Base-by-base conservation (phyloP, 1,284 basidiomycete genomes). In the Apiotrichum sp. region DNA sequence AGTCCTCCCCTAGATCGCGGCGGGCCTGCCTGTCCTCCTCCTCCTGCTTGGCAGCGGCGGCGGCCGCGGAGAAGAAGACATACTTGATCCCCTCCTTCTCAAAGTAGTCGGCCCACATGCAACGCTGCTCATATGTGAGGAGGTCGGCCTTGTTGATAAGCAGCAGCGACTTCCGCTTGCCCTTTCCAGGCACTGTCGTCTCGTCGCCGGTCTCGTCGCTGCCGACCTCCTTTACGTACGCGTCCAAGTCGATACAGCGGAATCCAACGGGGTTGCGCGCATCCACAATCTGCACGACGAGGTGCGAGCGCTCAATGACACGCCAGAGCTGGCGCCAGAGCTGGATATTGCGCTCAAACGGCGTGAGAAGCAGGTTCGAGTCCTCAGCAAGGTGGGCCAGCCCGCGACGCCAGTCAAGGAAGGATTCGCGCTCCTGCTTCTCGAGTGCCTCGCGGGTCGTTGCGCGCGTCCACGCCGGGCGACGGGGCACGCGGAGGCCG, bases 91-190 rank as follows among this genome's bases (percentile, higher is more conserved):
- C 82, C 65, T 90, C 81, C 16, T 80, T 70, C 58, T 97, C 92
- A 69, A 98, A 97, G 75, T 96, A 92, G 66, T 93, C 86, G 33
- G 95, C 95, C 96, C 96, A 99, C 54, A 65, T 80, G 59, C 64
- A 88, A 87, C 95, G 84, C 78, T 98, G 96, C 56, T 86, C 82
- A 6, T 83, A 80, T 13, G 91, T 96, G 61, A 99, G 78, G 50
- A 99, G 77, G 79, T 99, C 96, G 3, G 93, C 85, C 77, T 99
- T 98, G 77, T 99, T 99, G 74, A 98, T 89, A 53, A 98, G 81
- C 42, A 99, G 76, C 65, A 98, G 76, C 66, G 82, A 89, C 69
- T 80, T 83, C 66, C 93, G 80, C 69, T 76, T 76, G 8, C 86
- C 86, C 64, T 80, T 84, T 0, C 88, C 88, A 0, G 72, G 69